These are phyloP conservation scores for Knufia petricola DNA, from an alignment of 2,329 filamentous ascomycete species.

Conservation along the genomic window DNA sequence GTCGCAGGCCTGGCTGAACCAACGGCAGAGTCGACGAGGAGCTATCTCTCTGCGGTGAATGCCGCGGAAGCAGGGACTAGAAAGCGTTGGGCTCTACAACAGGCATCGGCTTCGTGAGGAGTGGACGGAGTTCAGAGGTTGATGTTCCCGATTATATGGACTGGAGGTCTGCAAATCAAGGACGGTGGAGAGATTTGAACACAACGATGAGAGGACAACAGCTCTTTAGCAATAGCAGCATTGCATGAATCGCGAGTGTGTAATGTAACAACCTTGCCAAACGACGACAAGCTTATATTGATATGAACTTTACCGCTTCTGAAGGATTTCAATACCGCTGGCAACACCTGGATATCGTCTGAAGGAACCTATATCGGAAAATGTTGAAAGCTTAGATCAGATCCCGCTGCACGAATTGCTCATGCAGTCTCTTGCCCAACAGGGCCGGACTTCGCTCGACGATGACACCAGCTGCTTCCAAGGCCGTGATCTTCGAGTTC, in stretches of 20 bases:
- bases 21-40: conserved; percentile 71
- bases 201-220: too few relatives aligned
- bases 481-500: conserved; percentile 93
- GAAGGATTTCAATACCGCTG: background rate
- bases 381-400: conserved; percentile 56
- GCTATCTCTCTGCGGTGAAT: conserved; percentile 58
- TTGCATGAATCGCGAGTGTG: too few relatives aligned
- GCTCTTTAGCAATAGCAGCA: too few relatives aligned
- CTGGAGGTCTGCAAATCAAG: too few relatives aligned
- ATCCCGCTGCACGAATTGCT: conserved; percentile 93
- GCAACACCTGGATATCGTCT: background rate
- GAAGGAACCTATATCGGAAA: background rate
- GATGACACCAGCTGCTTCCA: conserved; percentile 86
- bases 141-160: too few relatives aligned
- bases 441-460: conserved; percentile 90
- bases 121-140: background rate
- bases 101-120: background rate
- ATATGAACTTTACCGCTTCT: background rate
- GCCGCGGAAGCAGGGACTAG: background rate
- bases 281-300: background rate
- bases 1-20: conserved; percentile 76
- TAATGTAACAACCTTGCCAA: too few relatives aligned
- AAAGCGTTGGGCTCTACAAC: background rate
- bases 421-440: conserved; percentile 86
- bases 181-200: too few relatives aligned